Evolutionary conservation across 495 filamentous ascomycete species (phyloP).

Genomic region (Lophiotrema nucula): DNA sequence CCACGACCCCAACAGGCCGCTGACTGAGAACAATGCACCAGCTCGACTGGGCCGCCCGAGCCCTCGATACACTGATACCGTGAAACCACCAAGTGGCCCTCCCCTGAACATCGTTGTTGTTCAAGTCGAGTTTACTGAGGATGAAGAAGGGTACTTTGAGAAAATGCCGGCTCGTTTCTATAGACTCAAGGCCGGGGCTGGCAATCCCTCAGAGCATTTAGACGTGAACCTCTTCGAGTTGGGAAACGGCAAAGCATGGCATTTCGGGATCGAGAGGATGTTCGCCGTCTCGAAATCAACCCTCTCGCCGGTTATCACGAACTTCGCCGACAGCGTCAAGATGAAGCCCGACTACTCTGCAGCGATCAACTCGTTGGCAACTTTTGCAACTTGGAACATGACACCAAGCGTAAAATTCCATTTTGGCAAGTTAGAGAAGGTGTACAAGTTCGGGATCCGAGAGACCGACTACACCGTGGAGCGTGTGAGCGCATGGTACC

Average conservation of each 20-base stretch:
- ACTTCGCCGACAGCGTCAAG: conserved; percentile 19
- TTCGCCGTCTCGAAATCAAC: neutral
- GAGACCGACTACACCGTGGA: conserved; percentile 21
- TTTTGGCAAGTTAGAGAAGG: conserved; percentile 2
- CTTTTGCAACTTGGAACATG: neutral
- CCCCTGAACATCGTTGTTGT: conserved; percentile 8
- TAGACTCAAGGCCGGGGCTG: conserved; percentile 2
- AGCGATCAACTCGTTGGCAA: neutral
- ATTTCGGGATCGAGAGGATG: conserved; percentile 20
- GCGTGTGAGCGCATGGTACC: conserved; percentile 17
- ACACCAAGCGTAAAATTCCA: conserved; percentile 5
- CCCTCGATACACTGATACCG: no score
- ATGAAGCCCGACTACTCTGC: neutral
- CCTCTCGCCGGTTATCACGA: neutral
- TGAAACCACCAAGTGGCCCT: neutral
- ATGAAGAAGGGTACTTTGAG: conserved; percentile 21
- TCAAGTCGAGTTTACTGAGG: conserved; percentile 22
- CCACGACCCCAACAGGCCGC: conserved; percentile 5
- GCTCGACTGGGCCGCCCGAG: neutral
- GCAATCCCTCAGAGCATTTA: conserved; percentile 2
- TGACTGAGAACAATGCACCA: neutral
- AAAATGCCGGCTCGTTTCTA: conserved; percentile 15
- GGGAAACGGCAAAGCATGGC: conserved; percentile 20
- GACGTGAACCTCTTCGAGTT: conserved; percentile 27
- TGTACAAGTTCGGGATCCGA: conserved; percentile 20